Evolutionary conservation across 2,329 filamentous ascomycete species (phyloP).

Genomic region (Xylaria arbuscula): DNA sequence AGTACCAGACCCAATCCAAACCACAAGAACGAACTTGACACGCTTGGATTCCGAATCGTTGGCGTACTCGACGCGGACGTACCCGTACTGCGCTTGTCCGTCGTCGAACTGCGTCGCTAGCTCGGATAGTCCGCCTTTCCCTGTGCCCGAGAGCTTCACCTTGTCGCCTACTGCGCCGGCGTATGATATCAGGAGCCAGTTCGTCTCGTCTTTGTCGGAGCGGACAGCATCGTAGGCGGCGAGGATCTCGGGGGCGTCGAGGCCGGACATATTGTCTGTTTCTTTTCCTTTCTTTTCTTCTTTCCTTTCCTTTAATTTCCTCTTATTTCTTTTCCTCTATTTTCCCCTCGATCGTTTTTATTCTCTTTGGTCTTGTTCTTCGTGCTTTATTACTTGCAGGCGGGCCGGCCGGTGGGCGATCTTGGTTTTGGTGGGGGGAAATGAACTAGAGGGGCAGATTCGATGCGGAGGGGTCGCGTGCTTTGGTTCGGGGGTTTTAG

Average conservation of each 20-base stretch:
- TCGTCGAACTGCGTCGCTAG: conserved; percentile 67
- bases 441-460: conserved; percentile 19
- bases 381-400: neutral
- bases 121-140: conserved; percentile 69
- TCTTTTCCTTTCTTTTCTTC: neutral
- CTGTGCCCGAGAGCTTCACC: conserved; percentile 66
- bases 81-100: conserved; percentile 72
- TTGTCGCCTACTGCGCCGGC: conserved; percentile 65
- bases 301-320: neutral
- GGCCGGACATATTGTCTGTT: conserved; percentile 62
- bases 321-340: neutral
- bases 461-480: conserved; percentile 25
- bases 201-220: conserved; percentile 72
- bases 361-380: neutral
- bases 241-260: conserved; percentile 68
- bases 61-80: conserved; percentile 74
- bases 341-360: neutral
- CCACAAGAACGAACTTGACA: conserved; percentile 74
- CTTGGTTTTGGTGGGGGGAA: conserved; percentile 11
- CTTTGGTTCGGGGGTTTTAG: neutral
- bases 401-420: neutral
- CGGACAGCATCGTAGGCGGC: conserved; percentile 75
- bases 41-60: conserved; percentile 76
- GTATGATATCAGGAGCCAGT: conserved; percentile 76
- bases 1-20: conserved; percentile 74